Conservation (phyloP, 225 moss, liverwort and hornwort species). For the Polytrichum formosum region DNA sequence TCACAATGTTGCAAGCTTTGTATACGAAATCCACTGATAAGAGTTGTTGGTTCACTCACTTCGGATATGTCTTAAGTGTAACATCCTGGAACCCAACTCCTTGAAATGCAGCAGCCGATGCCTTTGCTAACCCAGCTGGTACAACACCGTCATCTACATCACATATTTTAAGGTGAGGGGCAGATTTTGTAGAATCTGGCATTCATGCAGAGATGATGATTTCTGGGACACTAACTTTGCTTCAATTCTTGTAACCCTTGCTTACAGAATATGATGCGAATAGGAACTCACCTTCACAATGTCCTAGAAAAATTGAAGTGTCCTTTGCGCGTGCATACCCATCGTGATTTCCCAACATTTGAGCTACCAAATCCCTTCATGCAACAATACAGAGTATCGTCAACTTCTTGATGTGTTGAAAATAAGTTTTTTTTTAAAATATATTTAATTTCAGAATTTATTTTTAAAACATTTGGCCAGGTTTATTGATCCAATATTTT, state of each 20-base stretch:
- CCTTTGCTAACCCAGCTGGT: conserved; percentile 41
- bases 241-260: background rate
- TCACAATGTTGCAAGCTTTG: no score
- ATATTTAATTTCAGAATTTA: no score
- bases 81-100: conserved; percentile 44
- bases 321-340: conserved; percentile 25
- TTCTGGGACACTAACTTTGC: background rate
- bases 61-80: conserved; percentile 45
- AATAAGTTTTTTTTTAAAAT: no score
- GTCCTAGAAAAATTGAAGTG: conserved; percentile 48
- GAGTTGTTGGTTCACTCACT: conserved; percentile 16
- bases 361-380: conserved; percentile 31
- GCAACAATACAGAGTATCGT: conserved; percentile 12
- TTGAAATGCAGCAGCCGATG: conserved; percentile 41
- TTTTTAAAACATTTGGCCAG: no score
- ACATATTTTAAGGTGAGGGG: background rate
- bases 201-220: no score
- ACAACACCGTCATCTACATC: conserved; percentile 43
- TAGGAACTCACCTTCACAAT: conserved; percentile 39
- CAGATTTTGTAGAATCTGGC: background rate
- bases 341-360: conserved; percentile 36
- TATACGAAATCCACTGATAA: no score
- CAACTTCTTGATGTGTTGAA: background rate
- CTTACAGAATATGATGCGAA: background rate
- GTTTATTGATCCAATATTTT: no score